Conservation (phyloP, 148 eudicot genomes). For the Silene uniflora region DNA sequence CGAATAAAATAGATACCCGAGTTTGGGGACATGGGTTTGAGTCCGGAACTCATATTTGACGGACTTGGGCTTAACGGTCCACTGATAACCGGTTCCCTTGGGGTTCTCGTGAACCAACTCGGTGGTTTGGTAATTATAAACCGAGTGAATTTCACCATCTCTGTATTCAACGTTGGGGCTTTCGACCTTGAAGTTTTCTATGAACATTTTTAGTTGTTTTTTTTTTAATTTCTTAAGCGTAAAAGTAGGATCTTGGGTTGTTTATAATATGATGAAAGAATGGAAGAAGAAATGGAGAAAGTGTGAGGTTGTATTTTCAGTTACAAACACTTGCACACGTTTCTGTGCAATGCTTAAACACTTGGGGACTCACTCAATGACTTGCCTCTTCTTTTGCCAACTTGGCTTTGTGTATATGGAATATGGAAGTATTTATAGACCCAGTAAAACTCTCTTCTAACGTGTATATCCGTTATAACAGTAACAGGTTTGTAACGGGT, state of each 20-base stretch:
- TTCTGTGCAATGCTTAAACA: neutral
- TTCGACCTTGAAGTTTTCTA: slow-evolving; percentile 85
- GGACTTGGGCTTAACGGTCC: slow-evolving; percentile 87
- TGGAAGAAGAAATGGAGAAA: neutral
- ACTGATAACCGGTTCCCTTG: slow-evolving; percentile 65
- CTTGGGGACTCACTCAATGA: neutral
- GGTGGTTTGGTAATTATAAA: slow-evolving; percentile 76
- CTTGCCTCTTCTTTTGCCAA: neutral
- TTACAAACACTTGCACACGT: neutral
- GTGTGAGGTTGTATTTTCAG: neutral
- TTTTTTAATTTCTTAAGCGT: neutral
- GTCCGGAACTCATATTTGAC: slow-evolving; percentile 85
- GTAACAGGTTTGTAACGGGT: too few relatives aligned
- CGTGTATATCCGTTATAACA: too few relatives aligned
- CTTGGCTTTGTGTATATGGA: too few relatives aligned
- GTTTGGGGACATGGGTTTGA: slow-evolving; percentile 67
- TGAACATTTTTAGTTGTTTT: slow-evolving; percentile 53
- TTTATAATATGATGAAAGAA: too few relatives aligned
- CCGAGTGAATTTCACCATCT: slow-evolving; percentile 74
- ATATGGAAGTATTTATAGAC: too few relatives aligned
- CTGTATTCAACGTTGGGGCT: slow-evolving; percentile 85
- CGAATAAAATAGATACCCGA: slow-evolving; percentile 45
- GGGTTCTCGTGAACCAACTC: slow-evolving; percentile 86
- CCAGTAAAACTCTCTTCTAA: too few relatives aligned
- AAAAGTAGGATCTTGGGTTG: neutral